phyloP scores from a whole-genome alignment of 331 rosid genomes.

The Quercus phellos region DNA sequence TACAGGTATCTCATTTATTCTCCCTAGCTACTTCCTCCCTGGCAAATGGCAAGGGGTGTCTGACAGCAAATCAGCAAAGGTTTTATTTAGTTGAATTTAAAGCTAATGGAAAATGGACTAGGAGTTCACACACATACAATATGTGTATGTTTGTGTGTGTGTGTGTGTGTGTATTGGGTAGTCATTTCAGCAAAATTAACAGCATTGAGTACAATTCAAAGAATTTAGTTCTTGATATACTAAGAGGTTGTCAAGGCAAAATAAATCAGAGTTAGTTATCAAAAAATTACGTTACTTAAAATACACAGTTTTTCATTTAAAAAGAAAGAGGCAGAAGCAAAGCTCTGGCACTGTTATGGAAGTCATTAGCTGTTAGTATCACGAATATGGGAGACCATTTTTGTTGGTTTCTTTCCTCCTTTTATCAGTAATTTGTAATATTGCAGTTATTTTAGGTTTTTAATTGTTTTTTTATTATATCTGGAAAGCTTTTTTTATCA shows the following conservation, averaged over 20 bases:
- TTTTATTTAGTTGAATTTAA: background rate
- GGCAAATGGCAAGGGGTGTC: conserved; percentile 9
- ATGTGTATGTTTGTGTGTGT: background rate
- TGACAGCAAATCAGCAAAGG: background rate
- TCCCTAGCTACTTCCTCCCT: background rate
- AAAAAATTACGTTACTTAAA: background rate
- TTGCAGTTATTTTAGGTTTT: no score
- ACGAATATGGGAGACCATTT: background rate
- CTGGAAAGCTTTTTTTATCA: no score
- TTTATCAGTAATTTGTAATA: background rate
- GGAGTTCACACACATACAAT: background rate
- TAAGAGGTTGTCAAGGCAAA: background rate
- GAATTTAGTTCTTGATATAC: no score
- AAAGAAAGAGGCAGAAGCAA: background rate
- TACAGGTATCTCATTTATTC: conserved; percentile 62
- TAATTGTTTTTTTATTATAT: no score
- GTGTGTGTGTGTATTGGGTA: background rate
- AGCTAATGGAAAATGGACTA: background rate
- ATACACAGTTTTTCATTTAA: background rate
- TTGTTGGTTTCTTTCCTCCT: background rate
- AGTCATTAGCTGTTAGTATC: background rate
- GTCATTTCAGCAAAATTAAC: background rate
- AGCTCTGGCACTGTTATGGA: background rate
- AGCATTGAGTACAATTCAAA: background rate
- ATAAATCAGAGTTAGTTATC: background rate